Base-by-base conservation (phyloP, 164 flowering plant genomes). In the Kalanchoe fedtschenkoi region DNA sequence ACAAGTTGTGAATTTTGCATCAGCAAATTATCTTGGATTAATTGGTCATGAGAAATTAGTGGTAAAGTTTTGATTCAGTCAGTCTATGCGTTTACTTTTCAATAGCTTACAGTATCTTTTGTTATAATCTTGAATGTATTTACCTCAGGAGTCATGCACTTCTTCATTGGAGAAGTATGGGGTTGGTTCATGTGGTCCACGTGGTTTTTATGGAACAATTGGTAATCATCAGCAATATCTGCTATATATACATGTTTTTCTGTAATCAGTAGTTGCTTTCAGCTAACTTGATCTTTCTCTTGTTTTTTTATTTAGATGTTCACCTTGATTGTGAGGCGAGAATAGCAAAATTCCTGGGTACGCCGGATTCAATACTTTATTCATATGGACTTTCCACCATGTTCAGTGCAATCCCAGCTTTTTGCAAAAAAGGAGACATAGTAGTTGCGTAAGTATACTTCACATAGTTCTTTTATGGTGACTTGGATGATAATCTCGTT, bases 131-230 rank as follows among this genome's bases (percentile, higher is more conserved):
- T 51, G 17, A 15, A 51, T 51, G 56, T 16, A 24, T 51, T 16
- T 51, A 26, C 2, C 14, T 8, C 83, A 95, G 99, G 91, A 87
- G 6, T 91, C 95, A 34, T 88, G 97, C 72, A 88, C 88, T 2
- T 66, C 84, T 62, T 72, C 99, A n/a, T 68, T 95, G 73, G 91
- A 91, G 75, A 95, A 88, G 73, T 93, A 88, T 76, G 99, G 99
- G 70, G 97, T 90, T 75, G 97, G 97, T 66, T 93, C 99, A 66
- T 90, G 96, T 80, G 99, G 99, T 69, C 97, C 99, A 62, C 96
- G 99, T 74, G 87, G 97, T 28, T 95, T 95, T 64, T 95, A 95
- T 83, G 99, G 99, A 71, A 95, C 97, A 66, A 91, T 95, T 58
- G 96, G 97, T 88, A 71, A 63, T 78, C 60, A 34, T n/a, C 21